phyloP scores from a whole-genome alignment of 129 eudicot genomes.

The Rutidosis leptorrhynchoides region DNA sequence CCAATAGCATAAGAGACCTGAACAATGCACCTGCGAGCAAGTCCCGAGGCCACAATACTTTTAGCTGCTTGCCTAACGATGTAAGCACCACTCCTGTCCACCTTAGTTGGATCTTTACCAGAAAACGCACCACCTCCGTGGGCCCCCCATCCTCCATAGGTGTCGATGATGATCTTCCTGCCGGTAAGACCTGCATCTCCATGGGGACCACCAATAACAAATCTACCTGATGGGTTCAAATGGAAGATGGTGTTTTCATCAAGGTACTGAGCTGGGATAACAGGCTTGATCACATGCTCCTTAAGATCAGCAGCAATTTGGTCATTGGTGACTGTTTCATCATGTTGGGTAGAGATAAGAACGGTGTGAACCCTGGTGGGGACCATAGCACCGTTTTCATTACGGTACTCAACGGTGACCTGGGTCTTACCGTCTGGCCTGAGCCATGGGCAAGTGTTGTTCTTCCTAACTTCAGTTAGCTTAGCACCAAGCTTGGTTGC shows the following conservation, averaged over 20 bases:
- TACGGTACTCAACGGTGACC: constrained; percentile 41
- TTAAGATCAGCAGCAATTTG: constrained; percentile 53
- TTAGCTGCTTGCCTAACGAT: constrained; percentile 49
- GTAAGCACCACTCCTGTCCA: constrained; percentile 46
- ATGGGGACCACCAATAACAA: constrained; percentile 49
- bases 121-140: constrained; percentile 46
- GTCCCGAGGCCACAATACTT: constrained; percentile 45
- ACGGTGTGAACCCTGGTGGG: constrained; percentile 46
- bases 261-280: constrained; percentile 44
- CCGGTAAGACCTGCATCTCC: constrained; percentile 78
- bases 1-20: constrained; percentile 47
- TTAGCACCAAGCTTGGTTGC: constrained; percentile 73
- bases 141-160: constrained; percentile 83
- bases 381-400: constrained; percentile 47
- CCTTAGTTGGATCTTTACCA: constrained; percentile 64
- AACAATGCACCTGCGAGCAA: constrained; percentile 47
- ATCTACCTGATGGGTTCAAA: constrained; percentile 43
- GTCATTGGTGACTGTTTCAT: constrained; percentile 42
- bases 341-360: constrained; percentile 42
- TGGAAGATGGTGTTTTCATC: constrained; percentile 47
- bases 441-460: constrained; percentile 46
- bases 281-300: constrained; percentile 53
- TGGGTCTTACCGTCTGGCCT: constrained; percentile 49
- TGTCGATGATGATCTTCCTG: constrained; percentile 68
- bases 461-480: constrained; percentile 44